Base-by-base conservation (phyloP, 257 asterid species). In the Forsythia suspensa region DNA sequence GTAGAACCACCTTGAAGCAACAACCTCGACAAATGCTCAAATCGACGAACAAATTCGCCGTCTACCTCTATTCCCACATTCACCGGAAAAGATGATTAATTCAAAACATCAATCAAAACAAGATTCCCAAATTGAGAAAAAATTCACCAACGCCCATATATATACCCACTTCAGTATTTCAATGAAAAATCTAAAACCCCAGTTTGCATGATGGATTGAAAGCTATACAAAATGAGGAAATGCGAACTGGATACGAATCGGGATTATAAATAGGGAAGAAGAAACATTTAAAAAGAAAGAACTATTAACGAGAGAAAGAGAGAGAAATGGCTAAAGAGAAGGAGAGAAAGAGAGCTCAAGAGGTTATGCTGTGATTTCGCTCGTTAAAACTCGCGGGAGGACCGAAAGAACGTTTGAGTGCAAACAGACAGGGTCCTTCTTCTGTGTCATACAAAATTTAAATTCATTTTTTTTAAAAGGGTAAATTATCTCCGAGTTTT, bases 301-400 rank as follows among this genome's bases (percentile, higher is more conserved):
- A 61, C 2, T 63, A 63, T 63, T 63, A 63, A 63, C 12, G 75
- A 15, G 57, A 16, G 67, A 57, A 72, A 74, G 85, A 76, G 69
- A 44, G 77, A 71, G 74, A 20, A 71, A 38, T 48, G 91, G 65
- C 21, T 76, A 65, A 48, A 82, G 85, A 40, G 81, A 70, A 41
- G 77, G 80, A 34, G 41, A 52, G 48, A 59, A 61, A 79, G 73
- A 81, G 84, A 81, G 67, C 67, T 59, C 72, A 65, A 83, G 83
- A 63, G 90, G 88, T 83, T 65, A 78, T 36, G 85, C 92, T 83
- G 79, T 77, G 80, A 90, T 86, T 90, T 88, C 91, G 94, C 91
- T 89, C 40, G 90, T 83, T 84, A 81, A 85, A 88, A 84, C 91
- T 88, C 89, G 91, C 94, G 90, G 88, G 89, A 88, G 91, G 87